Evolutionary conservation across 495 filamentous ascomycete genomes (phyloP).

Genomic region (Viridothelium virens): DNA sequence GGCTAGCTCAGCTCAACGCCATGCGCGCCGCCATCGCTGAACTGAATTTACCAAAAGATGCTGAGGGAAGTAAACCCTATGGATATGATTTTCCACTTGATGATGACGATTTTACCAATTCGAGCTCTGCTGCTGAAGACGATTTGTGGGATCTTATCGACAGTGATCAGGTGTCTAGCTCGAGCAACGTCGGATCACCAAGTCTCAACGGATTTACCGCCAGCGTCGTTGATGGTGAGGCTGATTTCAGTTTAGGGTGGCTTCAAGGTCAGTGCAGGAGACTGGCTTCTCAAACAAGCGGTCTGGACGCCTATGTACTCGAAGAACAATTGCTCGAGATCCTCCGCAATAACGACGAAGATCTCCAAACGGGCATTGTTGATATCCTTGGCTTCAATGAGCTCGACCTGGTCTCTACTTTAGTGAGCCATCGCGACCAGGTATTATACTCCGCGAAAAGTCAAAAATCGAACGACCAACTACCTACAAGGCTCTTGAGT

Average conservation of each 20-base stretch:
- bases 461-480: conserved; percentile 35
- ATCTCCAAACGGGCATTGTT: conserved; percentile 79
- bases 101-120: conserved; percentile 50
- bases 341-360: conserved; percentile 67
- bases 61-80: conserved; percentile 35
- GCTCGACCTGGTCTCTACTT: conserved; percentile 76
- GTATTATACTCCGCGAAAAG: conserved; percentile 40
- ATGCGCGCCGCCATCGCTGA: conserved; percentile 70
- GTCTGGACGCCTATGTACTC: conserved; percentile 54
- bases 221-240: conserved; percentile 30
- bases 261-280: conserved; percentile 55
- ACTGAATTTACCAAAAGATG: conserved; percentile 48
- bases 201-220: conserved; percentile 18
- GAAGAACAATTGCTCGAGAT: conserved; percentile 63
- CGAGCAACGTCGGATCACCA: conserved; percentile 27
- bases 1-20: conserved; percentile 60
- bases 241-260: conserved; percentile 44
- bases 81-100: conserved; percentile 54
- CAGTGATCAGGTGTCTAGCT: conserved; percentile 55
- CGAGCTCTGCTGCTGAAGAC: conserved; percentile 47
- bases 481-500: conserved; percentile 44
- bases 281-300: conserved; percentile 52
- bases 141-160: conserved; percentile 89
- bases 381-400: conserved; percentile 91
- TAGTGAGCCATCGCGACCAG: conserved; percentile 64